Conservation (phyloP, 1,284 basidiomycete genomes). For the Coniferiporia weirii region DNA sequence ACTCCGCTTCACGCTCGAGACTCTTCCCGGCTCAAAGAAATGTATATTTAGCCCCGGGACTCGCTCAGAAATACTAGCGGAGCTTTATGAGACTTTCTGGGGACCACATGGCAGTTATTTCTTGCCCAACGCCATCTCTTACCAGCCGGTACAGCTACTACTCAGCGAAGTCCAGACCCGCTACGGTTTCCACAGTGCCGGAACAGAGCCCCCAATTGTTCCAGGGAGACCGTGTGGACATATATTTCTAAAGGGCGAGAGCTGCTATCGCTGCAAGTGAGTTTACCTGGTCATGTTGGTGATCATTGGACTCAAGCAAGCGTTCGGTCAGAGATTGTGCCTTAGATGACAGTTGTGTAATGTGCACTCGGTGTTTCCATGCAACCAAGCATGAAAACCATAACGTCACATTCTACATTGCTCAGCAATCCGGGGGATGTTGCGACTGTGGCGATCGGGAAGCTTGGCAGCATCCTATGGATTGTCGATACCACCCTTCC, state of each 20-base stretch:
- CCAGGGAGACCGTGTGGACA: slow-evolving; percentile 69
- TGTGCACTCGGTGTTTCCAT: slow-evolving; percentile 86
- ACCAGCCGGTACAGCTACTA: slow-evolving; percentile 53
- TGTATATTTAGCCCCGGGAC: slow-evolving; percentile 67
- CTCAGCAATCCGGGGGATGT: slow-evolving; percentile 85
- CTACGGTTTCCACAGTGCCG: slow-evolving; percentile 48
- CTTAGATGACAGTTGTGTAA: slow-evolving; percentile 81
- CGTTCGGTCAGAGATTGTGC: slow-evolving; percentile 72
- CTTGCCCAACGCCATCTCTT: slow-evolving; percentile 55
- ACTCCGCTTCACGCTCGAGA: slow-evolving; percentile 68
- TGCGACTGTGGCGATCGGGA: slow-evolving; percentile 92
- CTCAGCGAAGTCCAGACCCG: slow-evolving; percentile 64
- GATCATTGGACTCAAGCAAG: slow-evolving; percentile 2
- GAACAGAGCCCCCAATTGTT: slow-evolving; percentile 49
- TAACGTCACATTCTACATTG: slow-evolving; percentile 87
- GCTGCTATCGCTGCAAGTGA: slow-evolving; percentile 89
- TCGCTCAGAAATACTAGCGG: slow-evolving; percentile 70
- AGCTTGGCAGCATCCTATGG: slow-evolving; percentile 68
- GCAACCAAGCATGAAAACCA: slow-evolving; percentile 79
- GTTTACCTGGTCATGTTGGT: slow-evolving; percentile 27
- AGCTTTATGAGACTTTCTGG: slow-evolving; percentile 77
- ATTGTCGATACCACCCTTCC: slow-evolving; percentile 67
- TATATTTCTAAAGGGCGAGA: slow-evolving; percentile 80
- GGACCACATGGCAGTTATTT: slow-evolving; percentile 66
- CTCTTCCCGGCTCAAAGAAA: slow-evolving; percentile 71